Conservation (phyloP, 176 grass and related monocot species). For the Triticum turgidum region DNA sequence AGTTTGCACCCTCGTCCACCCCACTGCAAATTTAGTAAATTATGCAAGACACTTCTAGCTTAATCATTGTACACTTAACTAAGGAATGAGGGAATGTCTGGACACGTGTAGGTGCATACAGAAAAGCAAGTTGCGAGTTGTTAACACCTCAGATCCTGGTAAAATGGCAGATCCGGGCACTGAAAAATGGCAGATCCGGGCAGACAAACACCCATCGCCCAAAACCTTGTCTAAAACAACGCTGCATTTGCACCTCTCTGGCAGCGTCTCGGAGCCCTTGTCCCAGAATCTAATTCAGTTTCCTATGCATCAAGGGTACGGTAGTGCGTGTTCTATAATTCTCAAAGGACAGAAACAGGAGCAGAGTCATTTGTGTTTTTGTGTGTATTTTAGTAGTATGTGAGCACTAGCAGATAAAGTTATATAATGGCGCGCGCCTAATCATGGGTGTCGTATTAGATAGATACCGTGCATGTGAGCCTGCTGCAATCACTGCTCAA, state of each 20-base stretch:
- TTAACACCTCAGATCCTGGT: conserved; percentile 22
- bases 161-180: background rate
- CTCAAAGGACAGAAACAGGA: background rate
- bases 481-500: background rate
- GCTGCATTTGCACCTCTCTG: background rate
- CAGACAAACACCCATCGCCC: background rate
- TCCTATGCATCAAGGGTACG: background rate
- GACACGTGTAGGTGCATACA: background rate
- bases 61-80: too few species aligned
- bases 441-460: conserved; percentile 19
- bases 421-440: background rate
- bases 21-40: background rate
- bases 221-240: conserved; percentile 17
- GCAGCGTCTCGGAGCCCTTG: background rate
- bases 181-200: background rate
- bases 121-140: background rate
- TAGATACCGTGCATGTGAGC: background rate
- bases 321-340: background rate
- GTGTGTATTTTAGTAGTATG: background rate
- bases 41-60: too few species aligned
- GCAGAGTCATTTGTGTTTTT: background rate
- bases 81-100: conserved; percentile 33
- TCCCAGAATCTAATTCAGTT: background rate
- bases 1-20: background rate
- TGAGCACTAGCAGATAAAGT: background rate